These are phyloP conservation scores for Leptosphaerulina australis DNA, from an alignment of 2,329 filamentous ascomycete species.

Conservation along the genomic window DNA sequence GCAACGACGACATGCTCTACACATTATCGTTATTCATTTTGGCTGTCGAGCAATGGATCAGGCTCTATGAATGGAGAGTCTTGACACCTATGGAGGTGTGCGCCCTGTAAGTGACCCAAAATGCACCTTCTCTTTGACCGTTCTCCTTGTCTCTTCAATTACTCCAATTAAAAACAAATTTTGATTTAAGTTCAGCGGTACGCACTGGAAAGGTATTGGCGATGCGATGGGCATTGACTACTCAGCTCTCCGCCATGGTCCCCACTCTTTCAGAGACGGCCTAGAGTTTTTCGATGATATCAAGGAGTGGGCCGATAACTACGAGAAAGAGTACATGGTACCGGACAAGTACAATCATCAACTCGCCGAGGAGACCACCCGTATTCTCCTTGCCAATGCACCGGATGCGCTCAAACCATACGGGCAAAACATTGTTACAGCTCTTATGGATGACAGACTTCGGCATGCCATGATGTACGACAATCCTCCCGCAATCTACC, in stretches of 20 bases:
- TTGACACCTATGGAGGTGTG: slow-evolving; percentile 71
- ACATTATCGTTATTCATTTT: slow-evolving; percentile 69
- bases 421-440: slow-evolving; percentile 59
- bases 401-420: slow-evolving; percentile 53
- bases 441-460: slow-evolving; percentile 68
- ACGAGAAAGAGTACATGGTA: slow-evolving; percentile 66
- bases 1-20: slow-evolving; percentile 68
- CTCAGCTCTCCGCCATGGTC: slow-evolving; percentile 51
- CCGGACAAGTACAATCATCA: slow-evolving; percentile 46
- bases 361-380: slow-evolving; percentile 64
- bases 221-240: slow-evolving; percentile 70
- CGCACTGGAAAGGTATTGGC: slow-evolving; percentile 73
- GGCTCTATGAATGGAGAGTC: slow-evolving; percentile 71
- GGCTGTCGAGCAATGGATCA: slow-evolving; percentile 69
- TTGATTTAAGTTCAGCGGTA: slow-evolving; percentile 49
- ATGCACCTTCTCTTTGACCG: background rate
- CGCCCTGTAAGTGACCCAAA: slow-evolving; percentile 54
- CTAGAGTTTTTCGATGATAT: slow-evolving; percentile 61
- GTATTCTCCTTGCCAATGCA: slow-evolving; percentile 65
- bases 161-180: background rate
- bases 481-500: slow-evolving; percentile 46
- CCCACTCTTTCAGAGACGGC: slow-evolving; percentile 53
- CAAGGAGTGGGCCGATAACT: slow-evolving; percentile 58
- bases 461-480: slow-evolving; percentile 64
- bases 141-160: background rate